Evolutionary conservation across 2,329 filamentous ascomycete species (phyloP), one percentile per base, ranked within the genome.

Genomic region (Colletotrichum spaethianum): DNA sequence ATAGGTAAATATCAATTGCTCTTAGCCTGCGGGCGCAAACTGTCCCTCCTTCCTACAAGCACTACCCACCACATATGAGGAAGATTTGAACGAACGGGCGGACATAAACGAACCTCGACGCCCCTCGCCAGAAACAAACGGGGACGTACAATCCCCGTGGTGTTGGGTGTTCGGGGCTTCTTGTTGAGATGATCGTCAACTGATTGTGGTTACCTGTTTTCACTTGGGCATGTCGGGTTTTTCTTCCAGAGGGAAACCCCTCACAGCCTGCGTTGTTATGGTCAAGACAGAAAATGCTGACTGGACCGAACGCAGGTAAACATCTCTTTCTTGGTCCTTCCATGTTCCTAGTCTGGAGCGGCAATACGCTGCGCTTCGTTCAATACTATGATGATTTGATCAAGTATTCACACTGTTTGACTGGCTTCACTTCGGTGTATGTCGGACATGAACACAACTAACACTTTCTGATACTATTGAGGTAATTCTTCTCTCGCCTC

Each of bases 71-170:
- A 72, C 73, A 79, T 79, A 87, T 91, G 89, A 91, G 84, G 89
- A 91, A 87, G 83, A 83, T 82, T 90, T 91, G 89, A 90, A 91
- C 89, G 89, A 91, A 91, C 89, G 89, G 89, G 89, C 89, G 89
- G 89, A 90, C 89, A 91, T 89, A 90, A 89, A 84, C 82, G 88
- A 89, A 87, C 85, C 85, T 79, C 78, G 83, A 80, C 81, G 78
- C 78, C 83, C 80, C 79, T 81, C 84, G 79, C 83, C 82, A 81
- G 80, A 78, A 81, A 87, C 86, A 88, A 82, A 88, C 83, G 86
- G 88, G 85, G 82, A 28, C 86, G 87, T 90, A 91, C 88, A 91
- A 89, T 83, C 87, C 86, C 85, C 86, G 88, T 86, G 88, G 86
- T 85, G 82, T 82, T 78, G 81, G 83, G 76, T 77, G 77, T 80